phyloP scores from a whole-genome alignment of 495 filamentous ascomycete species.

The Aspergillus homomorphus region DNA sequence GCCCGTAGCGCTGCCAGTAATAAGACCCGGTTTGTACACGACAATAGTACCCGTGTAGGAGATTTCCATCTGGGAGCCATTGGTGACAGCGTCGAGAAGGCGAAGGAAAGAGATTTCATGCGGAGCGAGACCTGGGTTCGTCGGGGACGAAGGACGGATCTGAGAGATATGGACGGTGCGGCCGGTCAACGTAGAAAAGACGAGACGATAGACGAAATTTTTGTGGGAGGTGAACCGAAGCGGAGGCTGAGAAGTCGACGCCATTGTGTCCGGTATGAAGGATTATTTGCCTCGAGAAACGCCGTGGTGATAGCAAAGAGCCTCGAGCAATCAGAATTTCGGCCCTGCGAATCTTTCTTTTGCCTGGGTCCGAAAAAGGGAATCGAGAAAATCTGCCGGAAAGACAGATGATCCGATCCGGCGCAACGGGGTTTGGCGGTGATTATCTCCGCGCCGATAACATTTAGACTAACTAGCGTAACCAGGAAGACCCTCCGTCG shows the following conservation, averaged over 20 bases:
- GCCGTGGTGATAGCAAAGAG: slow-evolving; percentile 5
- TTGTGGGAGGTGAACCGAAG: slow-evolving; percentile 77
- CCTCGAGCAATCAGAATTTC: not conserved
- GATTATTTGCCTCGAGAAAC: slow-evolving; percentile 14
- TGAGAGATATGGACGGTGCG: slow-evolving; percentile 85
- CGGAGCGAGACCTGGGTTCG: slow-evolving; percentile 79
- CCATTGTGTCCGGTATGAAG: slow-evolving; percentile 32
- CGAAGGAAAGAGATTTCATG: slow-evolving; percentile 96
- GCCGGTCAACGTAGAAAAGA: slow-evolving; percentile 89
- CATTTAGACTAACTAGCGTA: no score
- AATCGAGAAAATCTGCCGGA: slow-evolving; percentile 29
- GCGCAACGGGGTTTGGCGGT: not conserved
- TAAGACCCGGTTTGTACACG: slow-evolving; percentile 85
- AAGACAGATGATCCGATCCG: slow-evolving; percentile 7
- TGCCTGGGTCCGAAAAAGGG: slow-evolving; percentile 24
- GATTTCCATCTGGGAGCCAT: slow-evolving; percentile 91
- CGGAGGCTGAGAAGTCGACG: slow-evolving; percentile 45
- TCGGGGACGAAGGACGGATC: slow-evolving; percentile 81
- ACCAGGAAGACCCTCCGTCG: not conserved
- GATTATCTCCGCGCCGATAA: slow-evolving; percentile 16
- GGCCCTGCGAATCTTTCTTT: not conserved
- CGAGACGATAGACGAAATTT: slow-evolving; percentile 76
- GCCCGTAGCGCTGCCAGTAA: slow-evolving; percentile 73
- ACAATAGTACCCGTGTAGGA: slow-evolving; percentile 91
- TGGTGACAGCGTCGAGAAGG: slow-evolving; percentile 89